Evolutionary conservation across 2,329 filamentous ascomycete species (phyloP).

Genomic region (Calonectria pseudoreteaudii): DNA sequence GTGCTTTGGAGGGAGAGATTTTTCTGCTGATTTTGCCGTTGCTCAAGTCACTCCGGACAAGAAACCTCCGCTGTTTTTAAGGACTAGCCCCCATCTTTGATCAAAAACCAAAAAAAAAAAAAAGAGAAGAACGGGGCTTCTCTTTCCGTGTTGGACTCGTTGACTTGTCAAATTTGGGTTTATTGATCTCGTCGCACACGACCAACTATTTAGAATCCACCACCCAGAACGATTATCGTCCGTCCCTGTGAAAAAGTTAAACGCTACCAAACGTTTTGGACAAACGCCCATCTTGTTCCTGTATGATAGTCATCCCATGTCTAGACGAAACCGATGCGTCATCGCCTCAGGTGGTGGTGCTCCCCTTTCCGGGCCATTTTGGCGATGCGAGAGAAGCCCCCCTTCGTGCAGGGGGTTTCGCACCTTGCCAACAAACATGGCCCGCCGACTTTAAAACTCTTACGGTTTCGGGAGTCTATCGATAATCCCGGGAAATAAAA

Average conservation of each 20-base stretch:
- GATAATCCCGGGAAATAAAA: slow-evolving; percentile 26
- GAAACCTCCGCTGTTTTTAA: background rate
- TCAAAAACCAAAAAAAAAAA: background rate
- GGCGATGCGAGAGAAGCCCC: background rate
- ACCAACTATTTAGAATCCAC: background rate
- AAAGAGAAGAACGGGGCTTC: background rate
- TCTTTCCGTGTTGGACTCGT: background rate
- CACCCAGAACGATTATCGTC: background rate
- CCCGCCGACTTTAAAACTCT: slow-evolving; percentile 24
- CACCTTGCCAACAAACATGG: background rate
- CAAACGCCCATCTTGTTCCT: background rate
- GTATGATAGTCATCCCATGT: slow-evolving; percentile 3
- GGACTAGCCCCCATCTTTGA: too few relatives aligned
- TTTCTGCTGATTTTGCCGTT: background rate
- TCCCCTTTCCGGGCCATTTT: background rate
- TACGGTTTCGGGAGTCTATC: slow-evolving; percentile 26
- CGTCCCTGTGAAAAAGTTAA: background rate
- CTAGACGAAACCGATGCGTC: background rate
- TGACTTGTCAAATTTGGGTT: background rate
- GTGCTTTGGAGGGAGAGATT: background rate
- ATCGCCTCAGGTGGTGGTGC: background rate
- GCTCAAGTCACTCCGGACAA: background rate
- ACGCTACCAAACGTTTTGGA: background rate
- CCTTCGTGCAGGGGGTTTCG: too few relatives aligned
- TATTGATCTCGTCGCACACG: background rate